These are phyloP conservation scores for Chaetomiaceae sp. DNA, from an alignment of 2,329 filamentous ascomycete genomes.

Conservation along the genomic window DNA sequence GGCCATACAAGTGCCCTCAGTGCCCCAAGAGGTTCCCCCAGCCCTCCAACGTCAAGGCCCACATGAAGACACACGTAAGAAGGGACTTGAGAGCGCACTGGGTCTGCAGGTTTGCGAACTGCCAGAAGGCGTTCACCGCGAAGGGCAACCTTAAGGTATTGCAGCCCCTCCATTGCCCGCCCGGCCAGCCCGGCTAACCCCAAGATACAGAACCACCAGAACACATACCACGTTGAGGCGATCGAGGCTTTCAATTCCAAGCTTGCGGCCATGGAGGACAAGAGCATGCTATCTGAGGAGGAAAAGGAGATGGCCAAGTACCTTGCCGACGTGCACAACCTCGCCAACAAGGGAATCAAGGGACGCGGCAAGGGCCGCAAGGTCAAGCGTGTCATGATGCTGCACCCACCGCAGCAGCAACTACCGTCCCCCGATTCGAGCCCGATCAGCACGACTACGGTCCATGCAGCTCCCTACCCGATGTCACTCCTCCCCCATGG, in stretches of 20 bases:
- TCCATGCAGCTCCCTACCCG: constrained; percentile 3
- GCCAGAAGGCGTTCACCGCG: constrained; percentile 83
- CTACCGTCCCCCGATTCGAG: not conserved
- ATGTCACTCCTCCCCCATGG: constrained; percentile 12
- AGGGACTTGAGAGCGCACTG: constrained; percentile 60
- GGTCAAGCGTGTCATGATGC: constrained; percentile 40
- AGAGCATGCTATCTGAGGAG: constrained; percentile 57
- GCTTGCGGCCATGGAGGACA: constrained; percentile 61
- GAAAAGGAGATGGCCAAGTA: constrained; percentile 81
- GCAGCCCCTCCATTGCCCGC: not conserved
- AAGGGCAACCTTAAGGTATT: constrained; percentile 84
- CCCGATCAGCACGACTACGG: not conserved
- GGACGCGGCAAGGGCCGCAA: constrained; percentile 82
- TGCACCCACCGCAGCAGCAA: constrained; percentile 6
- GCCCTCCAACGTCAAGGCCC: constrained; percentile 77
- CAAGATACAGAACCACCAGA: constrained; percentile 70
- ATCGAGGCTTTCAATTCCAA: constrained; percentile 65
- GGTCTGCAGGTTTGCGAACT: constrained; percentile 75
- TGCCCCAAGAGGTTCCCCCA: constrained; percentile 84
- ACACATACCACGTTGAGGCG: constrained; percentile 81
- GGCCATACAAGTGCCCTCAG: constrained; percentile 72
- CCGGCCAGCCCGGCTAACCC: constrained; percentile 1
- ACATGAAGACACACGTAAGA: constrained; percentile 74
- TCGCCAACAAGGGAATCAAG: constrained; percentile 98
- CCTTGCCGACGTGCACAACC: constrained; percentile 86